Evolutionary conservation across 2,329 filamentous ascomycete genomes (phyloP), one percentile per base, ranked within the genome.

Genomic region (Amauroascus verrucosus): DNA sequence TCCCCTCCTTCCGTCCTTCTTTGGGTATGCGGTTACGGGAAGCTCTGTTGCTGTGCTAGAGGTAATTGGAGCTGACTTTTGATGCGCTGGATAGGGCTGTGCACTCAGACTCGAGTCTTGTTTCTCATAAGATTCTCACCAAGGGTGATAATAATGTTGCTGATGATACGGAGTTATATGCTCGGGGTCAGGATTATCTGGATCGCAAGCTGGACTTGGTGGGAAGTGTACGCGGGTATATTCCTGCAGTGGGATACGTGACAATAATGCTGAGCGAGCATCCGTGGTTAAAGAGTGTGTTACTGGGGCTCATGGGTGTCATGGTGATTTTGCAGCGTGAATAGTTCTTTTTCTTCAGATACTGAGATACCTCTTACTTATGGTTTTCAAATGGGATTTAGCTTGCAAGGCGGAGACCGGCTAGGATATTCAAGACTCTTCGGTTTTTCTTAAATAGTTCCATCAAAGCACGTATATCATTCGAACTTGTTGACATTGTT

Each of bases 141-240:
- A 98, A 98, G 73, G 93, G 93, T 60, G 93, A 98, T 73, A 98
- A 97, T 77, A 98, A 98, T 68, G 72, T 82, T 6, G 86, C 88
- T 40, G 91, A 97, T 69, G 93, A 98, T 68, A 95, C 88, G 14
- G 90, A 96, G 67, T 78, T 86, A 16, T 95, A 95, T 68, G 90
- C 93, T 2, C 75, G 77, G 37, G 88, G 86, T 16, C 91, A 98
- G 72, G 86, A 88, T 65, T 95, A 88, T 67, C 77, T 98, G 44
- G 83, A 86, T 67, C 81, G 93, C 55, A 70, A 76, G 60, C 80
- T 85, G 65, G 91, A 97, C 66, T 90, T 98, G 53, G 88, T 98
- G 54, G 93, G 93, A 44, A 95, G 86, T 61, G 93, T 97, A 6
- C 76, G 93, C 9, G 93, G 81, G 35, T 98, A 94, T 68, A 83